Evolutionary conservation across 768 basidiomycete species (phyloP).

Genomic region (Butyriboletus loyo): DNA sequence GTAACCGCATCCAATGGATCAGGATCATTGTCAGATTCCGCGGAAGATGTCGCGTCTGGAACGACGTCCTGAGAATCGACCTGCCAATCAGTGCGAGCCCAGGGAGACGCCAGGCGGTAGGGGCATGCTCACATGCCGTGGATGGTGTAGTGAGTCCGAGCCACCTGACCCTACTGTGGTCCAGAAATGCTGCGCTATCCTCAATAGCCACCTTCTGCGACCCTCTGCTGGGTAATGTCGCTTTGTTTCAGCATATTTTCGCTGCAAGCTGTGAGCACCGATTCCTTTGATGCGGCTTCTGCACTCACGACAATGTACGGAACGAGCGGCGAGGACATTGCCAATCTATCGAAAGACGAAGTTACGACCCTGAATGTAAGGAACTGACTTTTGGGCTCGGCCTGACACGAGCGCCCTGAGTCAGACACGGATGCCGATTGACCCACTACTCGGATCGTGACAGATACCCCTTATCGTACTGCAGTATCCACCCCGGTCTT

Average conservation of each 20-base stretch:
- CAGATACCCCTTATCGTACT: too few relatives aligned
- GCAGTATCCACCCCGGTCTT: too few relatives aligned
- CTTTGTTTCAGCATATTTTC: slow-evolving; percentile 44
- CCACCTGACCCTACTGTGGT: slow-evolving; percentile 21
- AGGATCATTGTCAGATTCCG: slow-evolving; percentile 37
- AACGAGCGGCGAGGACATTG: slow-evolving; percentile 19
- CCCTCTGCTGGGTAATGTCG: slow-evolving; percentile 49
- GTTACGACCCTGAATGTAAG: too few relatives aligned
- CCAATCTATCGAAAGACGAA: background rate
- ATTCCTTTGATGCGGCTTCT: background rate
- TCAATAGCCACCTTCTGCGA: slow-evolving; percentile 53
- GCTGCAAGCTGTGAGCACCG: slow-evolving; percentile 25
- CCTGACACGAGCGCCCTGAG: too few relatives aligned
- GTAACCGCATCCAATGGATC: slow-evolving; percentile 54
- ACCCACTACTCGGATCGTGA: too few relatives aligned
- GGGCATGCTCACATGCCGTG: slow-evolving; percentile 1
- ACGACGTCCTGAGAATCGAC: slow-evolving; percentile 12
- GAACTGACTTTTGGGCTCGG: too few relatives aligned
- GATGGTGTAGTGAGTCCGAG: slow-evolving; percentile 9
- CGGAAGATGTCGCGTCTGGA: slow-evolving; percentile 15
- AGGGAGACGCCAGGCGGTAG: background rate
- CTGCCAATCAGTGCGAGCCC: background rate
- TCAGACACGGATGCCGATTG: too few relatives aligned
- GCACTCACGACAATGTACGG: slow-evolving; percentile 21
- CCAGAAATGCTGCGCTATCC: slow-evolving; percentile 53